Evolutionary conservation across 2,329 filamentous ascomycete genomes (phyloP).

Genomic region (Grosmannia huntii): DNA sequence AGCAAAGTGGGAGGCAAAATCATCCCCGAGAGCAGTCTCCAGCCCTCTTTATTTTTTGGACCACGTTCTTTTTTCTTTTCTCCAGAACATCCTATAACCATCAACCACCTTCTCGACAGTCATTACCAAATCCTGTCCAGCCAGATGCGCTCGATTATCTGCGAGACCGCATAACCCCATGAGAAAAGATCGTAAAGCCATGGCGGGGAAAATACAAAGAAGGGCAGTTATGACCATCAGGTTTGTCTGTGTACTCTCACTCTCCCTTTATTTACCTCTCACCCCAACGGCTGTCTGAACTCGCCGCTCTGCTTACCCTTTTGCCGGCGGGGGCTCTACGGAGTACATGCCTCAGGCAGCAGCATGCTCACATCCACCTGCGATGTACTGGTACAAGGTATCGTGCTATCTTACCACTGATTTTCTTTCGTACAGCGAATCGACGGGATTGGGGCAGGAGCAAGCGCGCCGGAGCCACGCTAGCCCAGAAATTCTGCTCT

Average conservation of each 20-base stretch:
- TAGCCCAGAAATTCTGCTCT: slow-evolving; percentile 7
- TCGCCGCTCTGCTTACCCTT: neutral
- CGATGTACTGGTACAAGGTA: slow-evolving; percentile 6
- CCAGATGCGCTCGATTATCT: neutral
- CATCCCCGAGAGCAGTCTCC: neutral
- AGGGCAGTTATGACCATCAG: neutral
- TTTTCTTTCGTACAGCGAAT: neutral
- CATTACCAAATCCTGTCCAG: neutral
- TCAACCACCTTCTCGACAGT: neutral
- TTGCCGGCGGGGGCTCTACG: neutral
- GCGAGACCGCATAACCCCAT: neutral
- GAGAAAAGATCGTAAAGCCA: neutral
- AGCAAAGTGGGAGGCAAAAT: neutral
- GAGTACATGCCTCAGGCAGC: slow-evolving; percentile 1
- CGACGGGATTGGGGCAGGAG: slow-evolving; percentile 4
- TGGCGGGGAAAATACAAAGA: neutral
- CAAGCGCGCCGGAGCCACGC: slow-evolving; percentile 11
- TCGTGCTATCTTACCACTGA: neutral
- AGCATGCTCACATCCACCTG: neutral
- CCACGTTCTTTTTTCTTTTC: neutral
- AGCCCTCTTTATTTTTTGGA: neutral
- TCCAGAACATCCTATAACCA: neutral
- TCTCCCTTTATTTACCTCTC: neutral
- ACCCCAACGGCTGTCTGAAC: neutral
- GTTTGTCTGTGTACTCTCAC: neutral